These are phyloP conservation scores for Dillenia turbinata DNA, from an alignment of 164 flowering plant genomes.

Conservation along the genomic window DNA sequence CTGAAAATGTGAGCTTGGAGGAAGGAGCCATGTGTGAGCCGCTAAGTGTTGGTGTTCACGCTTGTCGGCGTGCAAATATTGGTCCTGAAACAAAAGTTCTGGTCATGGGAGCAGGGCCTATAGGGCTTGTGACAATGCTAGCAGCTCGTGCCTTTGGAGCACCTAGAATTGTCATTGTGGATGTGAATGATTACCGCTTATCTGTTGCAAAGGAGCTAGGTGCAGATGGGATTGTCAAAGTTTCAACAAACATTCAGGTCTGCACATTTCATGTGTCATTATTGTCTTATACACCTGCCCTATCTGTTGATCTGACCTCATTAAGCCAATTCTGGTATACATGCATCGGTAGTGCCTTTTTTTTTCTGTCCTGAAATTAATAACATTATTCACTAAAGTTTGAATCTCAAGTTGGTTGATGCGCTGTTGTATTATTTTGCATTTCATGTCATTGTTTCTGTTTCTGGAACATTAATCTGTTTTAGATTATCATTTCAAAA, in stretches of 20 bases:
- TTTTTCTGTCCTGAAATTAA: no score
- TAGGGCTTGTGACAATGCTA: conserved; percentile 87
- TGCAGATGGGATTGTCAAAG: conserved; percentile 66
- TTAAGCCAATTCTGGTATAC: no score
- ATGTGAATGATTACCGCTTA: conserved; percentile 73
- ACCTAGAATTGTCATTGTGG: conserved; percentile 70
- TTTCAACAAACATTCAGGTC: conserved; percentile 67
- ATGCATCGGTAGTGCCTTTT: no score
- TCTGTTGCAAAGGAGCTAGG: conserved; percentile 87
- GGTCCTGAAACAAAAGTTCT: conserved; percentile 81
- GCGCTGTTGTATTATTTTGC: no score
- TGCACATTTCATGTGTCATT: not conserved
- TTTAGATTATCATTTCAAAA: no score
- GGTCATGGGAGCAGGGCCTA: conserved; percentile 94
- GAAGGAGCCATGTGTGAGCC: conserved; percentile 99
- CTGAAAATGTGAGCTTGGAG: conserved; percentile 91
- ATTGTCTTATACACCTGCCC: not conserved
- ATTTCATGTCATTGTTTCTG: no score
- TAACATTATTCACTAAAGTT: no score
- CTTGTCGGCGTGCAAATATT: conserved; percentile 77
- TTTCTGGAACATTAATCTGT: no score
- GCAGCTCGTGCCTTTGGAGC: conserved; percentile 92
- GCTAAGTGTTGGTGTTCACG: conserved; percentile 91
- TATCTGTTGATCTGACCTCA: no score
- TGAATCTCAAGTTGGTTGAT: no score